Evolutionary conservation across 805 yeast species (phyloP).

Genomic region (Cephaloascus albidus): DNA sequence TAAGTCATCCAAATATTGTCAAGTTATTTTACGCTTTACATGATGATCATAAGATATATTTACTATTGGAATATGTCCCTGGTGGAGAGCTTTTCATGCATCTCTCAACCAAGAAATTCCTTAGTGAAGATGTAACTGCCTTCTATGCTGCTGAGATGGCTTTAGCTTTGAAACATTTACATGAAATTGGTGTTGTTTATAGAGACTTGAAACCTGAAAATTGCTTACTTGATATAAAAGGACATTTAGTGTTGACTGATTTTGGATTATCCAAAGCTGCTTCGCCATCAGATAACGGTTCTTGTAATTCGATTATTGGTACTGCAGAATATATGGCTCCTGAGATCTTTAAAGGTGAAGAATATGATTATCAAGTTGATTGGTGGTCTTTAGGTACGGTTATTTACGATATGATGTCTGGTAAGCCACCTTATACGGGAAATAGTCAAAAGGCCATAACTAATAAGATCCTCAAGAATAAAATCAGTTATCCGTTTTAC

Average conservation of each 20-base stretch:
- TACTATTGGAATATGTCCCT: constrained; percentile 72
- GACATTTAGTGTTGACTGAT: constrained; percentile 78
- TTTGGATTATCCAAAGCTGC: constrained; percentile 59
- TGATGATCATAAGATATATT: constrained; percentile 65
- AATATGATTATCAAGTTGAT: constrained; percentile 31
- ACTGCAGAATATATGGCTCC: constrained; percentile 41
- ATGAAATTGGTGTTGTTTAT: constrained; percentile 73
- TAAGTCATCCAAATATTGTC: constrained; percentile 75
- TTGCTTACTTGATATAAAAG: constrained; percentile 66
- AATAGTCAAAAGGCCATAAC: constrained; percentile 26
- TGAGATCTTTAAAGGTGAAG: constrained; percentile 29
- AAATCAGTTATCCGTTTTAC: constrained; percentile 27
- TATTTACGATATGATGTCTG: constrained; percentile 31
- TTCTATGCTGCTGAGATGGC: constrained; percentile 78
- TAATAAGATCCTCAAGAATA: constrained; percentile 27
- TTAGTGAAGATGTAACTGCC: constrained; percentile 44
- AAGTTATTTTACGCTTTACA: constrained; percentile 78
- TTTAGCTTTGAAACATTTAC: constrained; percentile 68
- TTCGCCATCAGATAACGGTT: constrained; percentile 7
- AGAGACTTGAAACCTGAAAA: constrained; percentile 88
- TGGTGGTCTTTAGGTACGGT: constrained; percentile 42
- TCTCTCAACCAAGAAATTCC: constrained; percentile 34
- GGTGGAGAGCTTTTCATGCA: constrained; percentile 82
- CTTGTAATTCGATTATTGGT: constrained; percentile 25
- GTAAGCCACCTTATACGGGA: constrained; percentile 36